Percentiles rank a stretch among this genome's conserved stretches.
These are phyloP conservation scores for Aspergillus sp. DNA, from an alignment of 2,329 filamentous ascomycete genomes.

Conservation along the genomic window DNA sequence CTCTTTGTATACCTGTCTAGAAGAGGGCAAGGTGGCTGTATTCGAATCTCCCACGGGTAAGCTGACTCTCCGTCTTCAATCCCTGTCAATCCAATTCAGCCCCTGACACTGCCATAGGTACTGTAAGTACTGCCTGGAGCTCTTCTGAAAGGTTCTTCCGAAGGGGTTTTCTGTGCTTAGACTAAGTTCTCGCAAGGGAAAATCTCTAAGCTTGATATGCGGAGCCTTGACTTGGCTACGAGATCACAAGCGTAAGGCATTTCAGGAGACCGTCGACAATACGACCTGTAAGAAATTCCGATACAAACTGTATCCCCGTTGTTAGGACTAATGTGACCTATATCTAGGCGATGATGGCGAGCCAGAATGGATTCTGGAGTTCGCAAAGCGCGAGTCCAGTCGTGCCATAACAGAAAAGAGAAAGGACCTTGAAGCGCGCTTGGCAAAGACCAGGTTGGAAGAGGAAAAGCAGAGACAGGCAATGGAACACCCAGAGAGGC, in stretches of 20 bases:
- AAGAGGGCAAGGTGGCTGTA: conserved; percentile 73
- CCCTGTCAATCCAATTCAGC: conserved; percentile 2
- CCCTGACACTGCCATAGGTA: conserved; percentile 27
- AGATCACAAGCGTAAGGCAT: conserved; percentile 58
- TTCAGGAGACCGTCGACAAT: conserved; percentile 48
- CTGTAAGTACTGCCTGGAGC: conserved; percentile 24
- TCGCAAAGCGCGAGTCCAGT: conserved; percentile 60
- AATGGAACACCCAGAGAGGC: conserved; percentile 40
- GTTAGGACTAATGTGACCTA: too few species aligned
- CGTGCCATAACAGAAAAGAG: conserved; percentile 58
- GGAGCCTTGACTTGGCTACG: conserved; percentile 86
- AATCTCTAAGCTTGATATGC: conserved; percentile 87
- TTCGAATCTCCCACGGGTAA: conserved; percentile 90
- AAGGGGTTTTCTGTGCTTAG: too few species aligned
- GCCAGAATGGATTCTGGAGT: conserved; percentile 76
- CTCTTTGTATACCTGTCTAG: conserved; percentile 68
- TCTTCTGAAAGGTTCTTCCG: too few species aligned
- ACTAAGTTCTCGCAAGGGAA: conserved; percentile 49
- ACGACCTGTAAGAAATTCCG: conserved; percentile 31
- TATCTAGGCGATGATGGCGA: conserved; percentile 56
- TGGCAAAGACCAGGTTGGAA: conserved; percentile 54
- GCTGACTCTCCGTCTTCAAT: not conserved
- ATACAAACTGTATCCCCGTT: conserved; percentile 2
- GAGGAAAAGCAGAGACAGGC: conserved; percentile 53
- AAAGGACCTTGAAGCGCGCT: conserved; percentile 64